Percentiles rank a stretch among this genome's conserved stretches.
phyloP scores from a whole-genome alignment of 1,284 basidiomycete genomes.

The Irpex sp. region DNA sequence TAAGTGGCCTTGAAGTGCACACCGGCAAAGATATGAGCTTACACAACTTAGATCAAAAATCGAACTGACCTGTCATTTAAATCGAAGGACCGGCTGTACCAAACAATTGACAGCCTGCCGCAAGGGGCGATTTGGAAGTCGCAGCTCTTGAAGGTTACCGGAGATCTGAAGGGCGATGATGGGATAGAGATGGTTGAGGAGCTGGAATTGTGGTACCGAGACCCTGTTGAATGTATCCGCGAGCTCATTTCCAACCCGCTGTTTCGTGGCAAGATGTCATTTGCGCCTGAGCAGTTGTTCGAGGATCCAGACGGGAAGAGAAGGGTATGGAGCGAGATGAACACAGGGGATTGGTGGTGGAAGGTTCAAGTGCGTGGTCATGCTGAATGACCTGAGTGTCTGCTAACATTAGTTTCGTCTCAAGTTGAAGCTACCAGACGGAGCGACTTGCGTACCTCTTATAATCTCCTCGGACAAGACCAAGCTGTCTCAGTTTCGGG shows the following conservation, averaged over 20 bases:
- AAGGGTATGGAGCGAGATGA: constrained; percentile 19
- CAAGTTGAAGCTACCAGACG: constrained; percentile 14
- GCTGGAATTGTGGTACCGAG: constrained; percentile 27
- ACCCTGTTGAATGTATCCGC: constrained; percentile 26
- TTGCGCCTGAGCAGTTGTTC: constrained; percentile 21
- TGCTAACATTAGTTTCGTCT: neutral
- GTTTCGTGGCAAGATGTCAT: constrained; percentile 22
- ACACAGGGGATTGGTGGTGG: constrained; percentile 26
- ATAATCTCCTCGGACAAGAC: constrained; percentile 22
- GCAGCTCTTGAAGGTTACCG: constrained; percentile 19
- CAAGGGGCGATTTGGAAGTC: constrained; percentile 20
- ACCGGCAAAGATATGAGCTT: neutral
- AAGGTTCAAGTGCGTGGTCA: constrained; percentile 21
- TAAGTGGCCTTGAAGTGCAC: neutral
- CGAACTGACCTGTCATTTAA: constrained; percentile 12
- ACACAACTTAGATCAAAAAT: constrained; percentile 1
- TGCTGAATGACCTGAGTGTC: no score
- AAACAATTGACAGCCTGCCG: constrained; percentile 28
- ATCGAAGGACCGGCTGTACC: constrained; percentile 21
- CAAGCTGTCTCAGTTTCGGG: constrained; percentile 17
- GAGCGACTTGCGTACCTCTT: constrained; percentile 18
- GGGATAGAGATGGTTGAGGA: constrained; percentile 13
- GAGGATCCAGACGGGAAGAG: constrained; percentile 9
- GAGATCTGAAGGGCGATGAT: constrained; percentile 10
- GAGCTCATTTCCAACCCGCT: constrained; percentile 28